Evolutionary conservation across 257 asterid genomes (phyloP).

Genomic region (Solanum etuberosum): DNA sequence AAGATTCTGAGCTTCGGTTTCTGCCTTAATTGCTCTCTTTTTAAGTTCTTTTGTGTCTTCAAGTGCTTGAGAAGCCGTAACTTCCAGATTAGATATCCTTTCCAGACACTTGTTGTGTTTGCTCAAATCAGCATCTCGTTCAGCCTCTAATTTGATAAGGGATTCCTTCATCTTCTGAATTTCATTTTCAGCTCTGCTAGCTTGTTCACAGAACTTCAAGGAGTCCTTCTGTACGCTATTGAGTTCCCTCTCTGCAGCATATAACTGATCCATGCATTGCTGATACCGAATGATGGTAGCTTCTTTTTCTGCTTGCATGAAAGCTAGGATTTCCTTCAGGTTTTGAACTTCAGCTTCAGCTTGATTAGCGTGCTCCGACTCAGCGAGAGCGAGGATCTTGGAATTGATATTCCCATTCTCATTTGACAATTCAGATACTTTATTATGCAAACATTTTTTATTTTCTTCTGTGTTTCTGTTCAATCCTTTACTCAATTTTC

Average conservation of each 20-base stretch:
- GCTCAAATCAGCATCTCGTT: conserved; percentile 34
- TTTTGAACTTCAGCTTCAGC: conserved; percentile 56
- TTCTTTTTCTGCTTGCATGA: conserved; percentile 54
- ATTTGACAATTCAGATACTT: background rate
- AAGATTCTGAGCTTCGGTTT: conserved; percentile 35
- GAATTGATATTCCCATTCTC: conserved; percentile 27
- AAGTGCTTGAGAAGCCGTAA: conserved; percentile 25
- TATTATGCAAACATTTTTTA: background rate
- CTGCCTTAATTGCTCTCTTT: conserved; percentile 30
- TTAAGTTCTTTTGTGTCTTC: conserved; percentile 33
- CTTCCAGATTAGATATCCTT: conserved; percentile 37
- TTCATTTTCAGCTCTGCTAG: conserved; percentile 54
- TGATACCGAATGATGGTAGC: conserved; percentile 43
- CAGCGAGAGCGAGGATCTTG: conserved; percentile 24
- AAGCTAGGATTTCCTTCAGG: conserved; percentile 45
- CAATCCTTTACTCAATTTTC: conserved; percentile 2
- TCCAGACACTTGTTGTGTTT: conserved; percentile 37
- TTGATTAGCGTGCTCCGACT: conserved; percentile 36
- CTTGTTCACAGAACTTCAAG: conserved; percentile 35
- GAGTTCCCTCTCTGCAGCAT: conserved; percentile 46
- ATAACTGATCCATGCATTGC: conserved; percentile 42
- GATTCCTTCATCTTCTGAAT: conserved; percentile 54
- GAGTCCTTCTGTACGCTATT: conserved; percentile 41
- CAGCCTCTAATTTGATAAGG: conserved; percentile 46
- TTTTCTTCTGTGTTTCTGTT: background rate